Percentiles rank a stretch among this genome's conserved stretches.
Evolutionary conservation across 2,329 filamentous ascomycete genomes (phyloP).

Genomic region (Zymoseptoria ardabiliae): DNA sequence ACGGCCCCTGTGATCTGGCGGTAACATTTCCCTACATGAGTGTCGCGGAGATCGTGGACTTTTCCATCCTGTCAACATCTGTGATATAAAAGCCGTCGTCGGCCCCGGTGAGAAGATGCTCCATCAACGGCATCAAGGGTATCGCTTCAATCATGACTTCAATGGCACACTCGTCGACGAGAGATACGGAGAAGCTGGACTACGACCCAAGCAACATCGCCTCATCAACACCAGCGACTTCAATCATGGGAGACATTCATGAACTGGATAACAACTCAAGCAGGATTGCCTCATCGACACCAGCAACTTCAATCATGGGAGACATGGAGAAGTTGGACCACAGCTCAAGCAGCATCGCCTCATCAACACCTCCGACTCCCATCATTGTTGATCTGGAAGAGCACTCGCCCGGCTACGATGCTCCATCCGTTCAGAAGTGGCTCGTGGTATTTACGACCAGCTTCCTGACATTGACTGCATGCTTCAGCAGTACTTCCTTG

Average conservation of each 20-base stretch:
- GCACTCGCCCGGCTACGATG: conserved; percentile 12
- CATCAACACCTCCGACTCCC: conserved; percentile 2
- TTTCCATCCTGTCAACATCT: too few relatives aligned
- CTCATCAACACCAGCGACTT: conserved; percentile 1
- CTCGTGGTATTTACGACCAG: conserved; percentile 61
- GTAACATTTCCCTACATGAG: too few relatives aligned
- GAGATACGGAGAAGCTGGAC: not conserved
- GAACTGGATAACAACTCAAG: too few relatives aligned
- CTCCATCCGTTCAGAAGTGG: conserved; percentile 40
- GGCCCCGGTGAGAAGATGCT: too few relatives aligned
- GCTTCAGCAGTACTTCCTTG: conserved; percentile 64
- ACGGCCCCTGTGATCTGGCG: too few relatives aligned
- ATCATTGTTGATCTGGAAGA: conserved; percentile 8
- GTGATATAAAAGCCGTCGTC: too few relatives aligned
- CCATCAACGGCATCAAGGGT: too few relatives aligned
- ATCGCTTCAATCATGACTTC: not conserved
- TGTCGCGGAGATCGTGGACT: too few relatives aligned
- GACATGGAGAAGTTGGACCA: not conserved
- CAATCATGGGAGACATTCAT: not conserved
- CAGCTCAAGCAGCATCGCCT: not conserved
- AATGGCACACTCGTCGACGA: not conserved
- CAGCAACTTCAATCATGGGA: not conserved
- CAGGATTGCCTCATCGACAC: too few relatives aligned
- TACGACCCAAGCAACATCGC: not conserved
- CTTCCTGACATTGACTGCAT: conserved; percentile 65